phyloP scores from a whole-genome alignment of 1,139 yeast species.

The Arxiozyma telluris region DNA sequence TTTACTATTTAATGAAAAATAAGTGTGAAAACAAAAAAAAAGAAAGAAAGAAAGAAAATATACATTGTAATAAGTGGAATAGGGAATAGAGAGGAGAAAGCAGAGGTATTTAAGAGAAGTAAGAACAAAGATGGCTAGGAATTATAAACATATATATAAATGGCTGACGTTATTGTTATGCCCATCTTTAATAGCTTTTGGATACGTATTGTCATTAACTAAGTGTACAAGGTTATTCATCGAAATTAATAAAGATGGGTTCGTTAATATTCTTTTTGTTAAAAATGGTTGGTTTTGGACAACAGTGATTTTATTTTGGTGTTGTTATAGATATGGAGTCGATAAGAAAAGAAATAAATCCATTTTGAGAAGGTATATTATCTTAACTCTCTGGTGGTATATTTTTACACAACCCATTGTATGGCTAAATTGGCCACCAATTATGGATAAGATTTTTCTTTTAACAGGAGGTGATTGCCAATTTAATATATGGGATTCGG shows the following conservation, averaged over 20 bases:
- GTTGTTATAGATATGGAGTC: background rate
- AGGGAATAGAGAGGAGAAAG: no score
- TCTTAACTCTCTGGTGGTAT: conserved; percentile 27
- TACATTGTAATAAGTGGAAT: no score
- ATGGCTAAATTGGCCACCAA: conserved; percentile 37
- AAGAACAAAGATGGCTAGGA: background rate
- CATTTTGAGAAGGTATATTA: conserved; percentile 11
- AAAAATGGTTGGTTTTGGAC: conserved; percentile 96
- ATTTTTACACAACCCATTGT: conserved; percentile 24
- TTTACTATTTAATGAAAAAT: no score
- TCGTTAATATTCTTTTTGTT: conserved; percentile 66
- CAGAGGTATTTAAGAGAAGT: no score
- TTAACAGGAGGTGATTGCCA: conserved; percentile 75
- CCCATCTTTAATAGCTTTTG: conserved; percentile 26
- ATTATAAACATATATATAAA: conserved; percentile 1
- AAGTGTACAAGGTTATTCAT: background rate
- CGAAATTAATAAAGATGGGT: conserved; percentile 24
- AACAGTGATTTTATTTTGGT: conserved; percentile 29
- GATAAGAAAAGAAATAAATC: background rate
- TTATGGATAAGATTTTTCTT: conserved; percentile 79
- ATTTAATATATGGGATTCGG: conserved; percentile 20
- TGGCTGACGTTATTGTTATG: conserved; percentile 16
- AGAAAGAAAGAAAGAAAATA: no score
- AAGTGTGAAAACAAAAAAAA: background rate
- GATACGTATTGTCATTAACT: conserved; percentile 20